Evolutionary conservation across 352 stramenopile species (phyloP).

Genomic region (Globisporangium uncinulatum): DNA sequence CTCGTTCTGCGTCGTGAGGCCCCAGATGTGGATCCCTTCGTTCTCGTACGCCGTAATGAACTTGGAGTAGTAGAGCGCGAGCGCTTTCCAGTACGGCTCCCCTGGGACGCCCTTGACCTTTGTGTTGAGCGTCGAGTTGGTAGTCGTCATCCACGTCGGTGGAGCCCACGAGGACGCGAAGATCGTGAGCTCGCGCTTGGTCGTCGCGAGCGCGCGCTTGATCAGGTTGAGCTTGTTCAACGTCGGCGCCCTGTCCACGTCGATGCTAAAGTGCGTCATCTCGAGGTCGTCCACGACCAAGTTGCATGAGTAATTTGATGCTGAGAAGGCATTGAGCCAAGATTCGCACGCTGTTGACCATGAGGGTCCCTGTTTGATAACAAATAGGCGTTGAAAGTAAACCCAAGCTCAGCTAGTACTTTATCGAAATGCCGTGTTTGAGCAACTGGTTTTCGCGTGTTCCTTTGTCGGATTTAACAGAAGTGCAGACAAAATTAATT

Average conservation of each 20-base stretch:
- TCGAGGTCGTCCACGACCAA: no score
- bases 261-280: slow-evolving; percentile 15
- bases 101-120: slow-evolving; percentile 46
- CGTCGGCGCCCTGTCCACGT: slow-evolving; percentile 46
- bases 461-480: not conserved
- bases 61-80: slow-evolving; percentile 51
- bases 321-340: no score
- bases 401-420: no score
- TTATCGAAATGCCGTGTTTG: no score
- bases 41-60: slow-evolving; percentile 81
- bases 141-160: slow-evolving; percentile 81
- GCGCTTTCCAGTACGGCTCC: slow-evolving; percentile 59
- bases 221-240: slow-evolving; percentile 72
- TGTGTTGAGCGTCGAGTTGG: slow-evolving; percentile 51
- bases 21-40: slow-evolving; percentile 72
- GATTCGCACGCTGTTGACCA: no score
- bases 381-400: no score
- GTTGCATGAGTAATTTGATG: no score
- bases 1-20: slow-evolving; percentile 85
- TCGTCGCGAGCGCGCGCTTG: slow-evolving; percentile 39
- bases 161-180: slow-evolving; percentile 85
- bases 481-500: no score
- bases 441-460: slow-evolving; percentile 7
- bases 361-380: no score
- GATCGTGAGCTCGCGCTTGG: slow-evolving; percentile 38